These are phyloP conservation scores for Tylopilus balloui DNA, from an alignment of 768 basidiomycete genomes.

Conservation along the genomic window DNA sequence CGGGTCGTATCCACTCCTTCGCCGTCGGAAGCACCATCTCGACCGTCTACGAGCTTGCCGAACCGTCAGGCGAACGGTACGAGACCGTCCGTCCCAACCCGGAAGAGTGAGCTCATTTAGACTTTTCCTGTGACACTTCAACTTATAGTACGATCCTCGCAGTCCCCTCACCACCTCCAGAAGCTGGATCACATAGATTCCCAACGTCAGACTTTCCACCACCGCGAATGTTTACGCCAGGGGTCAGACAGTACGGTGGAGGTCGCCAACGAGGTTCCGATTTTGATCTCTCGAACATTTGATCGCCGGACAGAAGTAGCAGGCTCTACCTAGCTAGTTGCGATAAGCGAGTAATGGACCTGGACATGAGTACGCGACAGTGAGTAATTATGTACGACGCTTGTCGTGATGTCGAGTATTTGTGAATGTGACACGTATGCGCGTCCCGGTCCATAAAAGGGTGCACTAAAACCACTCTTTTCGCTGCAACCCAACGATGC, in stretches of 20 bases:
- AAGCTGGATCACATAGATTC: constrained; percentile 65
- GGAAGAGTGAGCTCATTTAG: constrained; percentile 43
- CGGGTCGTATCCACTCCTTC: constrained; percentile 26
- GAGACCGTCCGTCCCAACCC: constrained; percentile 34
- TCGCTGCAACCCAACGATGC: constrained; percentile 48
- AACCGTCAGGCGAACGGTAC: constrained; percentile 28
- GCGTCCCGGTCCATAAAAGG: constrained; percentile 21
- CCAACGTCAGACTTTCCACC: constrained; percentile 76
- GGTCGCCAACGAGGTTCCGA: constrained; percentile 67
- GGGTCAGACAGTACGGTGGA: constrained; percentile 54
- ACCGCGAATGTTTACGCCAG: constrained; percentile 57
- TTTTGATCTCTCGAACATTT: constrained; percentile 51
- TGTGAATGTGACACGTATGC: constrained; percentile 32
- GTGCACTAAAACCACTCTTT: not conserved
- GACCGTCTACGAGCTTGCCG: constrained; percentile 6
- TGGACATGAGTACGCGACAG: no score
- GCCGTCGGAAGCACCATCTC: constrained; percentile 17
- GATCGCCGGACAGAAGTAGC: not conserved
- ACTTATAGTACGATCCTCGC: constrained; percentile 14
- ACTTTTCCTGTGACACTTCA: not conserved
- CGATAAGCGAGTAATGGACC: not conserved
- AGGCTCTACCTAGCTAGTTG: not conserved
- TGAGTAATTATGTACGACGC: no score
- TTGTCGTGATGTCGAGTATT: not conserved
- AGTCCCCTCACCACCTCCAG: constrained; percentile 59